Evolutionary conservation across 139 green algal genomes (phyloP), one percentile per base, ranked within the genome.

Genomic region (Coccomyxa sp.): DNA sequence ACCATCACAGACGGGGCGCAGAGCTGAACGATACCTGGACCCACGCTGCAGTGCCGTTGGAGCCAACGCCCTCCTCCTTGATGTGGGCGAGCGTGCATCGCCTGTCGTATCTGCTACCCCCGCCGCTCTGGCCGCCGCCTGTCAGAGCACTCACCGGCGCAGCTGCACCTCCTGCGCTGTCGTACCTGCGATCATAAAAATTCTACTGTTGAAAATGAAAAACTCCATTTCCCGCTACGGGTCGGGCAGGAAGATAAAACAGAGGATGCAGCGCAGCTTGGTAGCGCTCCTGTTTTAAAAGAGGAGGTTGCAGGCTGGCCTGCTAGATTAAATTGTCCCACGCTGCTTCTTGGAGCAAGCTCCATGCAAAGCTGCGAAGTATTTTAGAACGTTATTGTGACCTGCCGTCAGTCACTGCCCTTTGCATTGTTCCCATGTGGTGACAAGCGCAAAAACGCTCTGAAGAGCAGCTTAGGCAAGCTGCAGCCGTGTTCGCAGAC

Each of bases 61-160:
- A 82, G 67, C 95, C 96, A 77, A 98, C 77, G 17, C 82, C 78
- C 91, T 98, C 96, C 57, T 94, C 92, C 85, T 93, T 91, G 80
- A 98, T 97, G 76, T 89, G 83, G 0, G 74, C 60, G 12, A 98
- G 80, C 10, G 84, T 92, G 57, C 91, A 85, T 75, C 94, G 91
- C 16, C 91, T 84, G 86, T 98, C 92, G 32, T 51, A 21, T 3
- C 86, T 58, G 31, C 91, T 90, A 13, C 88, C 90, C 18, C 85
- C 88, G 74, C 86, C 86, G 27, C 38, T 51, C 38, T 51, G 38
- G 38, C 83, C 60, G 7, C 25, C 51, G 30, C 76, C 83, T 74
- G 87, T 95, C 79, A 95, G 88, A 74, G 92, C 51, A 31, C 83
- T 81, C 0, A 86, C 87, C 58, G 67, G 67, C 31, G 77, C 76